Conservation (phyloP, 805 yeast genomes). For the Limtongia smithiae region DNA sequence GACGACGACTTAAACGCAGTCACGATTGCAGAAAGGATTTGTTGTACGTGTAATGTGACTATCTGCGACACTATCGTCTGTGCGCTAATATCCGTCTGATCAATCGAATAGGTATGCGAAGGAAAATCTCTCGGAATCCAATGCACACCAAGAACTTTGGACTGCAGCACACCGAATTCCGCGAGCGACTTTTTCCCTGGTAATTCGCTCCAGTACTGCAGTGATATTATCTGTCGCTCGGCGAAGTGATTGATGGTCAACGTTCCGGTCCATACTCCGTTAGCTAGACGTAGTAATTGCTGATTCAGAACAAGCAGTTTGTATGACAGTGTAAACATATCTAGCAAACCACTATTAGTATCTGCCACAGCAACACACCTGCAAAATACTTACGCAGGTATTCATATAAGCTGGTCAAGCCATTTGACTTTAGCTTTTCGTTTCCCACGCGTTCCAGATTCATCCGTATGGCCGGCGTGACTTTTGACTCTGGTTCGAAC, state of each 20-base stretch:
- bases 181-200: conserved; percentile 47
- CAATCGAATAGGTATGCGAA: conserved; percentile 16
- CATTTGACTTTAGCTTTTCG: conserved; percentile 44
- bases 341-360: not conserved
- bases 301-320: conserved; percentile 49
- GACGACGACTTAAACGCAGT: conserved; percentile 7
- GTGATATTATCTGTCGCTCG: conserved; percentile 50
- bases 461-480: conserved; percentile 35
- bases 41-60: conserved; percentile 21
- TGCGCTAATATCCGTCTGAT: conserved; percentile 22
- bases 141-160: conserved; percentile 23
- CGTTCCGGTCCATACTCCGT: conserved; percentile 56
- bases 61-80: conserved; percentile 21
- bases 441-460: conserved; percentile 58
- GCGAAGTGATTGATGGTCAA: conserved; percentile 56
- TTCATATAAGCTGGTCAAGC: conserved; percentile 53
- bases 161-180: conserved; percentile 52
- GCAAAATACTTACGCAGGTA: conserved; percentile 33
- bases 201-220: conserved; percentile 59
- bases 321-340: conserved; percentile 27
- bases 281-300: conserved; percentile 52
- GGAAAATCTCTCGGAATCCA: conserved; percentile 19
- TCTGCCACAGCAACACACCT: not conserved
- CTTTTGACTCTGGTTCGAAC: conserved; percentile 41
- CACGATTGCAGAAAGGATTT: conserved; percentile 17